These are phyloP conservation scores for Alternaria tenuissima DNA, from an alignment of 2,329 filamentous ascomycete species.

Conservation along the genomic window DNA sequence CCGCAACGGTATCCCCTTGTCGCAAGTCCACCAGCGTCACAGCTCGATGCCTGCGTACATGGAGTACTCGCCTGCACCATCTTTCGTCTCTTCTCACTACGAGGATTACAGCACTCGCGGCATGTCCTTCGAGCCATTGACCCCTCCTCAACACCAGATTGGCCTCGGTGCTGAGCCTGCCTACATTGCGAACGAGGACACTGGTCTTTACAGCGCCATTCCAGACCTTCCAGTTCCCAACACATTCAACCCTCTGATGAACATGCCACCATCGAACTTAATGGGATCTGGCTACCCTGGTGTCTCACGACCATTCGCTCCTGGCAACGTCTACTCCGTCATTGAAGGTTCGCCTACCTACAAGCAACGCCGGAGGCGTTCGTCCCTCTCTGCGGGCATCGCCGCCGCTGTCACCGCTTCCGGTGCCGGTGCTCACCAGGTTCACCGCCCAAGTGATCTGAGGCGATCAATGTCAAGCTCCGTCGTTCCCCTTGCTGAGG, in stretches of 20 bases:
- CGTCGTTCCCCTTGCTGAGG: conserved; percentile 81
- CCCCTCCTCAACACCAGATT: conserved; percentile 88
- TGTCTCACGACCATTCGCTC: conserved; percentile 70
- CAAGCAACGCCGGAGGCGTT: conserved; percentile 93
- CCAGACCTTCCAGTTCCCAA: conserved; percentile 83
- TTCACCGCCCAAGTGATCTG: conserved; percentile 86
- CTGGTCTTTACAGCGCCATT: conserved; percentile 92
- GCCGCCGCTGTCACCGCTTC: conserved; percentile 72
- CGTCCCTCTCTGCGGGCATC: conserved; percentile 86
- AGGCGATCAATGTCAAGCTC: conserved; percentile 90
- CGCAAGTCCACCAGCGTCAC: conserved; percentile 86
- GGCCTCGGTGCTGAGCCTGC: conserved; percentile 86
- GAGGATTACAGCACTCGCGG: conserved; percentile 98
- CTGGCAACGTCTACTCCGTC: conserved; percentile 88
- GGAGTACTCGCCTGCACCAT: conserved; percentile 97
- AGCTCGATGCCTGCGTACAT: conserved; percentile 99
- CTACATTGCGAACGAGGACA: conserved; percentile 98
- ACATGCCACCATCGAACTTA: conserved; percentile 85
- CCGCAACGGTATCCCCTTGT: conserved; percentile 86
- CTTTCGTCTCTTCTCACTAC: conserved; percentile 97
- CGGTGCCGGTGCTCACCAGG: conserved; percentile 61
- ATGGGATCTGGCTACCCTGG: conserved; percentile 81
- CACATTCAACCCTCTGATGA: conserved; percentile 86
- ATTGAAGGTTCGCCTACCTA: conserved; percentile 98
- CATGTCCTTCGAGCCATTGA: conserved; percentile 95